These are phyloP conservation scores for Bretschneidera sinensis DNA, from an alignment of 345 rosid species.

Conservation along the genomic window DNA sequence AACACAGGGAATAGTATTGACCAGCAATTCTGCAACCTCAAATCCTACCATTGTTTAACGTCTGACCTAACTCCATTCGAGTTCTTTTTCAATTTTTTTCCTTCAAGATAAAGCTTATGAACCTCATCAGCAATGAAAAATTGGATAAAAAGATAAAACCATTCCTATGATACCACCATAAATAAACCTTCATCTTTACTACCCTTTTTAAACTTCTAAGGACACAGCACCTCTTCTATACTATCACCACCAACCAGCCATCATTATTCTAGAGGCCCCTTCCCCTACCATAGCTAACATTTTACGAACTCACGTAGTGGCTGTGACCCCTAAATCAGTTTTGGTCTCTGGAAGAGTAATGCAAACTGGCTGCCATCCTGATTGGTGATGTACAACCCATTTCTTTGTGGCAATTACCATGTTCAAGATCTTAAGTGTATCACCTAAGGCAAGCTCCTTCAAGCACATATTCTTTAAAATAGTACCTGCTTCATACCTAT, in stretches of 20 bases:
- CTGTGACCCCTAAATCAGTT: neutral
- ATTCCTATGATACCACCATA: too few species aligned
- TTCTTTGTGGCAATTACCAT: slow-evolving; percentile 47
- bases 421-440: slow-evolving; percentile 59
- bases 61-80: too few species aligned
- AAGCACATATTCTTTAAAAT: slow-evolving; percentile 52
- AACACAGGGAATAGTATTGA: too few species aligned
- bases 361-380: slow-evolving; percentile 77
- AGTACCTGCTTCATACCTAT: slow-evolving; percentile 76
- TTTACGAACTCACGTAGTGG: neutral
- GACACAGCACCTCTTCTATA: neutral
- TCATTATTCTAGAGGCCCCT: slow-evolving; percentile 5
- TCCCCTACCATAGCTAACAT: neutral
- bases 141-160: too few species aligned
- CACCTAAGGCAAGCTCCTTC: slow-evolving; percentile 57
- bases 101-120: too few species aligned
- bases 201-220: too few species aligned
- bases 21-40: too few species aligned
- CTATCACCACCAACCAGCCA: neutral
- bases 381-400: slow-evolving; percentile 62
- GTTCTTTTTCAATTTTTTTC: too few species aligned
- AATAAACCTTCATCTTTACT: too few species aligned
- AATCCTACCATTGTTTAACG: too few species aligned
- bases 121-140: too few species aligned
- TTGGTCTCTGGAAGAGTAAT: slow-evolving; percentile 40